Evolutionary conservation across 306 rosid species (phyloP), one percentile per base, ranked within the genome.

Genomic region (Acmispon strigosus): DNA sequence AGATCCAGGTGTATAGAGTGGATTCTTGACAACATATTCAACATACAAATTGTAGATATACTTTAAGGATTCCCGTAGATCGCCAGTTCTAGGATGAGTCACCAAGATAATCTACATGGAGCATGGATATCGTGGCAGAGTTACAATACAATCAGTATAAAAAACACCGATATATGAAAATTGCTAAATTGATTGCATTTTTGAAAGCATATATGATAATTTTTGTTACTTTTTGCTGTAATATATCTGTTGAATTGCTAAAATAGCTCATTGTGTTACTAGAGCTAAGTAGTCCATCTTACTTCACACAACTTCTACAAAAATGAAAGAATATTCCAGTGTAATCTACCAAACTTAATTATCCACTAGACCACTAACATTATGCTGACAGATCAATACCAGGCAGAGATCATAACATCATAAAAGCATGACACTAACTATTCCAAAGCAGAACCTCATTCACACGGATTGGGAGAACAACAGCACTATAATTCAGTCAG

Each of bases 21-120:
- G 99, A 80, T 89, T 94, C 82, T 89, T 94, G 57, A 85, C 97
- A 42, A 91, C 99, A 69, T 91, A 94, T 70, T 94, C 99, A 24
- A 94, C 97, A 66, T 94, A 94, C 82, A 94, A 82, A 78, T 91
- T 91, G 86, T 94, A 94, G 76, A 94, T 94, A 72, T 91, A 85
- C 81, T 89, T 94, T 48, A 94, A 76, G 44, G 99, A 82, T 12
- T 89, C 96, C 70, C 92, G 88, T n/a, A 91, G 76, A 62, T 91
- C 99, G 49, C 97, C 84, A 32, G 95, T 91, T 85, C 92, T 80
- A 27, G 96, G 96, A 87, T 94, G 94, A 70, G 97, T 94, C 52
- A 94, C 90, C 86, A 94, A 81, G 62, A 94, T 91, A 63, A 94
- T 82, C 99, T 94, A 88, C 78, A 82, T 14, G 56, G 42, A 60